Evolutionary conservation across 2,329 filamentous ascomycete species (phyloP).

Genomic region (Venturia asperata): DNA sequence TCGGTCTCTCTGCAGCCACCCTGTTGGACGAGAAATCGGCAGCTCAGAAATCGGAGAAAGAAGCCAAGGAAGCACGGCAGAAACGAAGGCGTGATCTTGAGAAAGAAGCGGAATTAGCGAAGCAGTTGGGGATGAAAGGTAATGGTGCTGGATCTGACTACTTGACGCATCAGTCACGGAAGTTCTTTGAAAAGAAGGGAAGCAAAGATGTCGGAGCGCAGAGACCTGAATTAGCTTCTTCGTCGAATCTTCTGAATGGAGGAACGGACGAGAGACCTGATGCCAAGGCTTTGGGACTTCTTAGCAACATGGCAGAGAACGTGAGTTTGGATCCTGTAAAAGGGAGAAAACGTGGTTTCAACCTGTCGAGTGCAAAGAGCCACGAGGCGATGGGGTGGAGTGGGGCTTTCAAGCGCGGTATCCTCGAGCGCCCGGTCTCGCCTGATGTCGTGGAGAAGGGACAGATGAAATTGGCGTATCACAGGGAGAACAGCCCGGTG

Average conservation of each 20-base stretch:
- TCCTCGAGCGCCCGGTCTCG: slow-evolving; percentile 32
- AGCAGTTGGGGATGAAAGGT: slow-evolving; percentile 48
- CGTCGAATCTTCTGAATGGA: slow-evolving; percentile 4
- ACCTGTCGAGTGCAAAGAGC: slow-evolving; percentile 27
- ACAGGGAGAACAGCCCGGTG: slow-evolving; percentile 24
- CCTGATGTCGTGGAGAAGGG: slow-evolving; percentile 21
- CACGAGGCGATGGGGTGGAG: slow-evolving; percentile 42
- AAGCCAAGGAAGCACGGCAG: slow-evolving; percentile 5
- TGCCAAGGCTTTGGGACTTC: slow-evolving; percentile 36
- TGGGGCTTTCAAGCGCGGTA: slow-evolving; percentile 37
- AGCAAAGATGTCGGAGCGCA: slow-evolving; percentile 22
- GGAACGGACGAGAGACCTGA: slow-evolving; percentile 24
- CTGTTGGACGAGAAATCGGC: slow-evolving; percentile 54
- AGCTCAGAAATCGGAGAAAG: slow-evolving; percentile 45
- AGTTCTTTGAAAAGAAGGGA: slow-evolving; percentile 20
- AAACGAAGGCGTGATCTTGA: slow-evolving; percentile 52
- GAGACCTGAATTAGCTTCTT: slow-evolving; percentile 16
- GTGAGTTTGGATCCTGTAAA: slow-evolving; percentile 39
- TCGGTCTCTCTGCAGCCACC: slow-evolving; percentile 47
- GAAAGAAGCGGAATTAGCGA: slow-evolving; percentile 68
- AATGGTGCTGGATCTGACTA: slow-evolving; percentile 16
- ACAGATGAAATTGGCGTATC: slow-evolving; percentile 20
- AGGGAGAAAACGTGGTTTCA: slow-evolving; percentile 29
- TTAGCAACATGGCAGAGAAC: slow-evolving; percentile 38
- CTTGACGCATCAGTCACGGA: slow-evolving; percentile 20